Evolutionary conservation across 164 flowering plant species (phyloP), one percentile per base, ranked within the genome.

Genomic region (Stephania yunnanensis): DNA sequence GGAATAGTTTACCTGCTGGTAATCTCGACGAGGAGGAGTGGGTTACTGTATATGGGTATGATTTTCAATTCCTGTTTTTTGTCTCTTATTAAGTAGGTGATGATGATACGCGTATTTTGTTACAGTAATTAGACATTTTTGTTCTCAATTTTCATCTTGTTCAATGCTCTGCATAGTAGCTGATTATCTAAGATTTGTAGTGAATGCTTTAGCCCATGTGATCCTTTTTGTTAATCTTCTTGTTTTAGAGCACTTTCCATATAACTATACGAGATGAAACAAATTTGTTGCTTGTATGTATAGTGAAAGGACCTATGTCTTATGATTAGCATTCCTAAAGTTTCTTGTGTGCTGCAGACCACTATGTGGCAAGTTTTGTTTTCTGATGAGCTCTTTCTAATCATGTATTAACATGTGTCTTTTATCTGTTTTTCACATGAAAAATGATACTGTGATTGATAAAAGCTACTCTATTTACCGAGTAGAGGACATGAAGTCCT

Each of bases 1-100:
- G 86, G 78, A 94, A 81, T 74, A 73, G 75, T 70, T 76, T 90
- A 45, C 91, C 94, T 53, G 81, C 82, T 1, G 92, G 86, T 45
- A 83, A 81, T 68, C 82, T 89, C 30, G 89, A 88, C 50, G 97
- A 91, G 80, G 97, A 92, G 78, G 97, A 90, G 74, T 96, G 99
- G 98, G 94, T 92, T 73, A 96, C 99, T 72, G 97, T 92, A 78
- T 96, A 87, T 82, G 99, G 99, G 97, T 96, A 89, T 73, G 73
- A 9, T 75, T 4, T 36, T 74, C 61, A 19, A 71, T 6, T 74
- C 70, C 44, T 0, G 46, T 68, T 72, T 44, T 7, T 3, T 31
- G 11, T 68, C 17, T 67, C 46, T 13, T 19, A 8, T 50, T 69
- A 42, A 69, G 25, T 46, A 2, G 70, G 0, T 19, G 50, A 10